Evolutionary conservation across 768 basidiomycete species (phyloP), one percentile per base, ranked within the genome.

Genomic region (Tubosaeta sp.): DNA sequence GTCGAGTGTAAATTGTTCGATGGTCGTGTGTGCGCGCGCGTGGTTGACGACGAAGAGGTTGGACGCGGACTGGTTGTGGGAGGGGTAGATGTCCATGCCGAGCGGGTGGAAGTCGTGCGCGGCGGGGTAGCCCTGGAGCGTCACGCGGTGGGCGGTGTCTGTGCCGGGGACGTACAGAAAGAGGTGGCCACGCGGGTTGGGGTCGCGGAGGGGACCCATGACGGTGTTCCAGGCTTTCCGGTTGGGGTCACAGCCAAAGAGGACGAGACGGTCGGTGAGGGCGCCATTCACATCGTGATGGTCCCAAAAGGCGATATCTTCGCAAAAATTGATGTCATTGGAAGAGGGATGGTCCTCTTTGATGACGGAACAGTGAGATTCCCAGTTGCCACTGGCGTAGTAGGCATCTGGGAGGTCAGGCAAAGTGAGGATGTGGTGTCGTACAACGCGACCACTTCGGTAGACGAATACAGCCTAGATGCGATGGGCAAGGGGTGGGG

Each of bases 1-100:
- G 24, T 76, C 68, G 21, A 90, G 60, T 1, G 66, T 49, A 59
- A 90, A 88, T 38, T 87, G 81, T 64, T 90, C 87, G 49, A 89
- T 77, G 47, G 81, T 77, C 21, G 84, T 83, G 24, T 71, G 66
- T 32, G 72, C 56, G 16, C 80, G 77, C 1, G 81, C 83, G 64
- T 89, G 88, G 68, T 89, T 90, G 59, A 86, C 71, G 41, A 82
- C 71, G 65, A 83, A 86, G 43, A 88, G 70, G 57, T 77, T 78
- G 43, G 83, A 83, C 4, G 71, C 43, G 43, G 76, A 72, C 3
- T 78, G 75, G 9, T 64, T 59, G 53, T 67, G 62, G 0, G 81
- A 82, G 5, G 80, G 81, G 59, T 75, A 81, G 2, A 81, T 60
- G 27, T 79, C 84, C 45, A 84, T 60, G 2, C 86, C 87, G 3